Base-by-base conservation (phyloP, 805 yeast genomes). In the Monosporozyma solicola region DNA sequence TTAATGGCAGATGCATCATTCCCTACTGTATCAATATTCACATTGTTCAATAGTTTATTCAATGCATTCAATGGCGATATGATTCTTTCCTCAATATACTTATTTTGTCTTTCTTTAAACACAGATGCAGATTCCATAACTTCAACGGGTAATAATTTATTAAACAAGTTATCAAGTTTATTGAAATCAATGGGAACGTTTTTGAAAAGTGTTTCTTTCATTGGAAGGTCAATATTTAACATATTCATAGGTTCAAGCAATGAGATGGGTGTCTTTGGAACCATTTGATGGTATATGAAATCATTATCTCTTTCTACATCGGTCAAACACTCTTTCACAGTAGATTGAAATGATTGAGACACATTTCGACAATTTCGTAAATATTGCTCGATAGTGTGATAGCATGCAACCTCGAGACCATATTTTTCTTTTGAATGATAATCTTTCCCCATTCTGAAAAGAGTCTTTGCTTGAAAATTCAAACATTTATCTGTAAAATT, bases 261-360 rank as follows among this genome's bases (percentile, higher is more conserved):
- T 0, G 72, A 60, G 0, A 79, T 72, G 1, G 82, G 58, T 1
- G 73, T 70, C 0, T 62, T 54, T 7, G 95, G 95, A 0, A 88
- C 82, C 1, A 72, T 69, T 54, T 85, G 83, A 41, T 87, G 68
- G 65, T 88, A 87, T 5, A 91, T 82, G 59, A 89, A 72, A 61
- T 89, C 91, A 63, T 90, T 90, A 58, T 90, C 97, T 57, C 82
- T 77, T 57, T 85, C 89, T 0, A 91, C 80, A 2, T 77, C 72
- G 16, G 72, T 68, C 9, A 84, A 61, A 1, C 76, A 72, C 1
- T 72, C 74, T 9, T 68, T 62, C 1, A 86, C 72, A 2, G 75
- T 73, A 3, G 66, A 64, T 1, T 65, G 57, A 20, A 91, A 73
- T 0, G 83, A 47, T 29, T 48, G 55, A 3, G 55, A 37, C 8